These are phyloP conservation scores for Chlamydomonas sp. DNA, from an alignment of 139 green algal species.

Conservation along the genomic window DNA sequence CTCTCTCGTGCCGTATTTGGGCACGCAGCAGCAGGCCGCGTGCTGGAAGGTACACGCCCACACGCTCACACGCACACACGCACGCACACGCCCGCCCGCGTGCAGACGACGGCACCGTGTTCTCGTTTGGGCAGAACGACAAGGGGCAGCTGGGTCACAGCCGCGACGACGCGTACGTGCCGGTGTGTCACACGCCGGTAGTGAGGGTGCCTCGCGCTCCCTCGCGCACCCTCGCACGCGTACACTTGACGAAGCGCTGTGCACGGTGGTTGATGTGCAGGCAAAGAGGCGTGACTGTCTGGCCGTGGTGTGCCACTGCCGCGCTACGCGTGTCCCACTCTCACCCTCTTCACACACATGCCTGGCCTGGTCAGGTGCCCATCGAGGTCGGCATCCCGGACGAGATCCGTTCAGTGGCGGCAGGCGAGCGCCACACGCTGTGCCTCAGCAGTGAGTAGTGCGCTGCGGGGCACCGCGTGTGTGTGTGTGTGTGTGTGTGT, in stretches of 20 bases:
- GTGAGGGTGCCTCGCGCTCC: too few relatives aligned
- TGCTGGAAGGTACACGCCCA: not conserved
- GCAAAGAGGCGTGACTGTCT: too few relatives aligned
- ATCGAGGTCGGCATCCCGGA: conserved; percentile 45
- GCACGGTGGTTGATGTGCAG: too few relatives aligned
- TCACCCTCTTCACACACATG: conserved; percentile 4
- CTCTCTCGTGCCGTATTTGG: too few relatives aligned
- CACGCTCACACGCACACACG: not conserved
- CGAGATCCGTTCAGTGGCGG: conserved; percentile 21
- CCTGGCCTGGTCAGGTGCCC: conserved; percentile 25
- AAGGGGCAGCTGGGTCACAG: conserved; percentile 54
- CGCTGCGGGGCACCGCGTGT: too few relatives aligned
- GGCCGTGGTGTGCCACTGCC: too few relatives aligned
- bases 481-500: not conserved
- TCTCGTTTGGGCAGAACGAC: conserved; percentile 65
- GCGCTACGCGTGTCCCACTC: too few relatives aligned
- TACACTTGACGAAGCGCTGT: too few relatives aligned
- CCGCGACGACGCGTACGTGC: conserved; percentile 25
- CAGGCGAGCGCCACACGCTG: conserved; percentile 40
- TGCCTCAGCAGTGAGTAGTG: conserved; percentile 28
- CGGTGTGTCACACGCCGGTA: too few relatives aligned
- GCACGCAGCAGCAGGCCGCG: too few relatives aligned
- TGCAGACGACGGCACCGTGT: conserved; percentile 48
- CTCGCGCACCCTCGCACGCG: too few relatives aligned
- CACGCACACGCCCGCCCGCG: not conserved